Evolutionary conservation across 192 early-diverging fungal species (phyloP), one percentile per base, ranked within the genome.

Genomic region (Podila horticola): DNA sequence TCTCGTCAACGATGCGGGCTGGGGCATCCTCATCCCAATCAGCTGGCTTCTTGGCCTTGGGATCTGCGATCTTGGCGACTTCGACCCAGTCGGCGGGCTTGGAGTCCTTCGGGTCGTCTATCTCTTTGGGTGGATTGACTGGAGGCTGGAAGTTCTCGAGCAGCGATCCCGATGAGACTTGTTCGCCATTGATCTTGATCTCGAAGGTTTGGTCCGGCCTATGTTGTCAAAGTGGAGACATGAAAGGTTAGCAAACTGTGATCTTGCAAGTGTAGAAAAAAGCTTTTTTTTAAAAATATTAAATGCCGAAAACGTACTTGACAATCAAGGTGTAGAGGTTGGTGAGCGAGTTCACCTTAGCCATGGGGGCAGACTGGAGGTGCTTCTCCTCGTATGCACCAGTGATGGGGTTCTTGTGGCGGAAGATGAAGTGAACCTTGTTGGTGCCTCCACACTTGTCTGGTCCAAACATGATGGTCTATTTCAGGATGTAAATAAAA

Each of bases 351-450:
- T 90, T 89, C 26, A 87, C 71, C 67, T 90, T 94, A 58, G 93
- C 92, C 59, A 73, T 31, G 26, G 94, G 94, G 24, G 94, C 89
- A 66, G 87, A 68, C 24, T 86, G 85, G 72, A 95, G 76, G 77
- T 97, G 95, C 82, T 97, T 95, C 86, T 97, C 95, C 41, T 94
- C 95, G 70, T 91, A 88, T 64, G 87, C 87, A 10, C 93, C 93
- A 15, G 94, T 94, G 49, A 86, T 74, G 19, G 95, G 95, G 85
- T 96, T 96, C 84, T 91, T 89, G 89, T 97, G 95, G 29, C 94
- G 88, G 90, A 95, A 95, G 76, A 97, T 97, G 58, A 97, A 92
- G 84, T 97, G 96, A 30, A 97, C 90, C 71, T 96, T 97, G 91
- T 95, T 95, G 52, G 93, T 94, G 55, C 65, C 10, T 36, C 94